phyloP scores from a whole-genome alignment of 2,329 filamentous ascomycete genomes.

The Calonectria crousiana region DNA sequence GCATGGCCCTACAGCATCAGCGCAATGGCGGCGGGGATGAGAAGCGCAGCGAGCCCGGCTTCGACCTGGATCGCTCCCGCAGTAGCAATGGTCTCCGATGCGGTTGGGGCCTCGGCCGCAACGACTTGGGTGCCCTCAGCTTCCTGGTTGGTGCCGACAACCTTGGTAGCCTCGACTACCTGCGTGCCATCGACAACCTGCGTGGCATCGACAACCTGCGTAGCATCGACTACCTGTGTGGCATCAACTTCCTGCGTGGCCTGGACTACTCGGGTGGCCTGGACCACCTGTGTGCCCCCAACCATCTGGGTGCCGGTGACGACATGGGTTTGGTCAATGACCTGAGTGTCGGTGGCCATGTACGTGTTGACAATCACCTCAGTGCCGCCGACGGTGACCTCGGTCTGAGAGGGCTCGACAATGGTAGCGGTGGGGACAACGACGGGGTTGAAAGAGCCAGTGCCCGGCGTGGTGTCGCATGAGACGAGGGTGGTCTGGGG shows the following conservation, averaged over 20 bases:
- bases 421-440: constrained; percentile 14
- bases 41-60: constrained; percentile 28
- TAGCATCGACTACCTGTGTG: not conserved
- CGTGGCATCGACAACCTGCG: not conserved
- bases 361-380: not conserved
- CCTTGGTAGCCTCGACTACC: not conserved
- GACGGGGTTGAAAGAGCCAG: not conserved
- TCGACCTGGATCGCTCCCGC: not conserved
- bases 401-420: not conserved
- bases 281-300: not conserved
- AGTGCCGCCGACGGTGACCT: not conserved
- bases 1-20: constrained; percentile 52
- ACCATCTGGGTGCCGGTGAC: not conserved
- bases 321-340: not conserved
- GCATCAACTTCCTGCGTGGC: not conserved
- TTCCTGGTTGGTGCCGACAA: not conserved
- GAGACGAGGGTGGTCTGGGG: constrained; percentile 7
- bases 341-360: not conserved
- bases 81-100: not conserved
- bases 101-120: constrained; percentile 27
- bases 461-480: constrained; percentile 13
- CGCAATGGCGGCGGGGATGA: constrained; percentile 51
- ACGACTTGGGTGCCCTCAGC: constrained; percentile 29
- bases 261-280: not conserved
- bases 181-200: not conserved